These are phyloP conservation scores for Calycina herbarum DNA, from an alignment of 2,329 filamentous ascomycete genomes.

Conservation along the genomic window DNA sequence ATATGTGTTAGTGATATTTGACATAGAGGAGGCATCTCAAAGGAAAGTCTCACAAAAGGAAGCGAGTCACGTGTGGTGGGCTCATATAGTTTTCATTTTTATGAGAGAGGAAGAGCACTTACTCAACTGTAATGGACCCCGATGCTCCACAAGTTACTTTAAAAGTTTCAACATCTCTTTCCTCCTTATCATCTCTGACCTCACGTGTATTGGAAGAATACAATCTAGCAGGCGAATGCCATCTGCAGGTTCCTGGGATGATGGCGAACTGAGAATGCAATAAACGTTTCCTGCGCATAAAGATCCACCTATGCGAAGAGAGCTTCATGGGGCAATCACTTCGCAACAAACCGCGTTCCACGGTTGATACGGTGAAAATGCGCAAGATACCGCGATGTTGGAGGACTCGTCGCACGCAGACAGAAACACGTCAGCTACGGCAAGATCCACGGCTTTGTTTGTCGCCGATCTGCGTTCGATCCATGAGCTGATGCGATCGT, in stretches of 20 bases:
- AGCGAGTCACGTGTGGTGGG: not conserved
- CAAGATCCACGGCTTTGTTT: not conserved
- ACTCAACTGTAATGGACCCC: conserved; percentile 34
- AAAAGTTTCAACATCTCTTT: conserved; percentile 21
- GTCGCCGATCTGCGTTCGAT: not conserved
- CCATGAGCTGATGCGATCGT: not conserved
- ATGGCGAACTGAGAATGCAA: not conserved
- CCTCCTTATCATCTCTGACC: not conserved
- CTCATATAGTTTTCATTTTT: not conserved
- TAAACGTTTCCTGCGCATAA: not conserved
- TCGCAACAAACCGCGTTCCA: conserved; percentile 6
- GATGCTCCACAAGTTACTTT: conserved; percentile 31
- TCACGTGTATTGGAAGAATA: conserved; percentile 10
- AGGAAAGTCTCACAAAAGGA: not conserved
- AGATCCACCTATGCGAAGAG: not conserved
- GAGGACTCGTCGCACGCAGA: not conserved
- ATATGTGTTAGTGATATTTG: not conserved
- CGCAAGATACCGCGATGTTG: not conserved
- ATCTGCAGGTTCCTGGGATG: not conserved
- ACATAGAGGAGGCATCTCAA: not conserved
- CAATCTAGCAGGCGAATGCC: not conserved
- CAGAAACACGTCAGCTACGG: conserved; percentile 1
- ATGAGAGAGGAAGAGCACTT: conserved; percentile 16
- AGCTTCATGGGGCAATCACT: not conserved
- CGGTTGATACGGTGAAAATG: not conserved